Conservation (phyloP, 768 basidiomycete species). For the Royoungia palumana region DNA sequence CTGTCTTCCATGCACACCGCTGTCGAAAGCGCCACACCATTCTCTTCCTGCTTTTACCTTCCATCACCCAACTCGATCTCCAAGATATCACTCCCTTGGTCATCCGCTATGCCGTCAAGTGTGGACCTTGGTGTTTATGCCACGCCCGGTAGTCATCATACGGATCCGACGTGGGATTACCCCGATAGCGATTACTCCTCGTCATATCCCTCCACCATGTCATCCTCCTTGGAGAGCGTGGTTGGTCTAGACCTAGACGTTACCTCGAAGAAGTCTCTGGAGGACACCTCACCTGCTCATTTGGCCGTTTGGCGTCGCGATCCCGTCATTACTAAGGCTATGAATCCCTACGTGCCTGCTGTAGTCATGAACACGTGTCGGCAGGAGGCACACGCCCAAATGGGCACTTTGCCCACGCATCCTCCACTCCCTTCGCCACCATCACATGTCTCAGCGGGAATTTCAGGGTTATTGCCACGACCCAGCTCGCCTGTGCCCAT, state of each 20-base stretch:
- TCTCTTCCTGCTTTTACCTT: conserved; percentile 56
- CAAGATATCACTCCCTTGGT: conserved; percentile 34
- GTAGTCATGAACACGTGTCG: conserved; percentile 28
- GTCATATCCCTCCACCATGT: conserved; percentile 43
- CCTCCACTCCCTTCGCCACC: conserved; percentile 13
- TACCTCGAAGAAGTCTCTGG: conserved; percentile 30
- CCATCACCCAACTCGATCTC: conserved; percentile 42
- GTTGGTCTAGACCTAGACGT: conserved; percentile 31
- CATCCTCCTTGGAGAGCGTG: conserved; percentile 36
- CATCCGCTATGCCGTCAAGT: conserved; percentile 35
- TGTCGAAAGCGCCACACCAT: conserved; percentile 57
- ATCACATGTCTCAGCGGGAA: conserved; percentile 6
- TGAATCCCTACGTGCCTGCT: conserved; percentile 25
- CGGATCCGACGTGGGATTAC: conserved; percentile 50
- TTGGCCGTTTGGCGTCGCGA: conserved; percentile 34
- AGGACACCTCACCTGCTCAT: conserved; percentile 30
- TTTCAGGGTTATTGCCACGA: conserved; percentile 19
- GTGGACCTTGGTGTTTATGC: conserved; percentile 38
- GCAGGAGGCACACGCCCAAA: conserved; percentile 16
- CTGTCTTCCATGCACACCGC: conserved; percentile 75
- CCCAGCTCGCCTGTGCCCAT: conserved; percentile 31
- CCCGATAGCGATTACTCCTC: conserved; percentile 48
- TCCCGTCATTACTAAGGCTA: conserved; percentile 20
- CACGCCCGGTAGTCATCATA: conserved; percentile 47
- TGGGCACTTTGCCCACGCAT: conserved; percentile 7